phyloP scores from a whole-genome alignment of 169 alveolate species.

The Amoebophrya sp. region DNA sequence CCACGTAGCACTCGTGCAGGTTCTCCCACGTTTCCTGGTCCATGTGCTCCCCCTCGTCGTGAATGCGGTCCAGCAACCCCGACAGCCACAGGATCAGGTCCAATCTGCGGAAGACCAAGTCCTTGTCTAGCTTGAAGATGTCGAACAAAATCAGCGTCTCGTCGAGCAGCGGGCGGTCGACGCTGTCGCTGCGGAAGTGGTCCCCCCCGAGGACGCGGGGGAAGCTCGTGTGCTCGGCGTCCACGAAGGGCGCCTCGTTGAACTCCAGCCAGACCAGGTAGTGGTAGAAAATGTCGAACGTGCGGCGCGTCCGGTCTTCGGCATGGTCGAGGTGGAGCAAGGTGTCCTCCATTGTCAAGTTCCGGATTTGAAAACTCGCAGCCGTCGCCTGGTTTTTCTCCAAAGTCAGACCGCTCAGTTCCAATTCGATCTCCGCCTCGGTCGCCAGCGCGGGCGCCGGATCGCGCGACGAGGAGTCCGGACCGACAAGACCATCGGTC shows the following conservation, averaged over 20 bases:
- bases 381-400: too few species aligned
- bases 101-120: background rate
- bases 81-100: background rate
- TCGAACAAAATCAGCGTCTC: slow-evolving; percentile 23
- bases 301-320: background rate
- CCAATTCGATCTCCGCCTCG: too few species aligned
- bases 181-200: background rate
- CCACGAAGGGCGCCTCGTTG: background rate
- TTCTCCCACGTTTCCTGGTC: background rate
- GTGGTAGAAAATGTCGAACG: background rate
- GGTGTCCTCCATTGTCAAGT: background rate
- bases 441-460: too few species aligned
- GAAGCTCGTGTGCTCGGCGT: background rate
- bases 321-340: background rate
- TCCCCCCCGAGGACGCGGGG: background rate
- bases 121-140: background rate
- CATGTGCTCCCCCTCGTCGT: background rate
- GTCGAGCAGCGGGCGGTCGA: background rate
- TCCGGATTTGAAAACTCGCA: background rate
- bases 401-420: too few species aligned
- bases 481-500: too few species aligned
- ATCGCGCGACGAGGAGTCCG: too few species aligned
- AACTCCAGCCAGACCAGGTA: background rate
- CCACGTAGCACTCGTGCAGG: background rate
- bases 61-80: background rate